Evolutionary conservation across 148 eudicot genomes (phyloP), one percentile per base, ranked within the genome.

Genomic region (Amaranthus palmeri): DNA sequence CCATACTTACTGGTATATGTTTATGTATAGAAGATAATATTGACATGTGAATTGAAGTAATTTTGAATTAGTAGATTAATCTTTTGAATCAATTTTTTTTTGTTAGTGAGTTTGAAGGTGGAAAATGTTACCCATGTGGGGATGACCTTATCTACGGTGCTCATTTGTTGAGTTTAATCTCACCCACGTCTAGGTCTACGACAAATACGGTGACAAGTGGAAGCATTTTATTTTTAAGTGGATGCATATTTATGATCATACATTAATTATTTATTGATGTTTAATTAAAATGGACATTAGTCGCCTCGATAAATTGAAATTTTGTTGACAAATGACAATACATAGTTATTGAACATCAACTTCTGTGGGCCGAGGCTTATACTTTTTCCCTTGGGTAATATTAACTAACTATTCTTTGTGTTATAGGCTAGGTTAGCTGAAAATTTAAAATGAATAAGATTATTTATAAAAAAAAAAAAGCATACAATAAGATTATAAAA

Each of bases 121-220:
- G 66, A 55, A 61, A 51, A 61, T 60, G 71, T 42, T 49, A 5
- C 45, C 61, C 73, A 75, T 75, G 78, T 75, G 77, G 17, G 56
- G 36, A 36, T 68, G 71, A 3, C 46, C 59, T 68, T 54, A 68
- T 53, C 49, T 4, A 17, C 13, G 36, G 36, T 25, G 36, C 36
- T 25, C 36, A 25, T 25, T 25, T 25, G 36, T 25, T 25, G 36
- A 25, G 36, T 25, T 0, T 25, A 12, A 14, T 50, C n/a, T n/a
- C 43, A 14, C 9, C 41, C 25, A 6, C 18, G 25, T 3, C 8
- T 41, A 7, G 12, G 36, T 60, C 8, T n/a, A 61, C 18, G 40
- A 72, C 56, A 61, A 50, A 3, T 11, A 14, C 53, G 36, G 54
- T 45, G 57, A 6, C 72, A 59, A 68, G 54, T 58, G n/a, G n/a